Percentiles rank a stretch among this genome's conserved stretches.
Conservation (phyloP, 2,329 filamentous ascomycete genomes). For the Exophiala lecanii-corni region DNA sequence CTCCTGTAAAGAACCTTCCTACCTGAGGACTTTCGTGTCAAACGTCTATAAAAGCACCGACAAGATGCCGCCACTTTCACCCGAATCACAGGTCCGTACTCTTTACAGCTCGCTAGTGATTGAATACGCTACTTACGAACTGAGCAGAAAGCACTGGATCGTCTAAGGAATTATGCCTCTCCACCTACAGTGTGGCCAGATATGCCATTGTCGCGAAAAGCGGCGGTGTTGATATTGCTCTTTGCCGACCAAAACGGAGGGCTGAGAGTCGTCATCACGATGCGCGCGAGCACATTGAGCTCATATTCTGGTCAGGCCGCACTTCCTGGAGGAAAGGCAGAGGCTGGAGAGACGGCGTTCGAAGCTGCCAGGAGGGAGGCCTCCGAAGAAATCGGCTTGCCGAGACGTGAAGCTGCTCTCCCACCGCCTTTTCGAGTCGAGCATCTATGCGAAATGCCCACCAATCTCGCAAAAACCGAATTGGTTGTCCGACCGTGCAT, state of each 20-base stretch:
- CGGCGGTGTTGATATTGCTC: constrained; percentile 81
- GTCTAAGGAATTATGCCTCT: constrained; percentile 53
- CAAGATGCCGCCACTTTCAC: constrained; percentile 22
- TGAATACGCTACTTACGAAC: background rate
- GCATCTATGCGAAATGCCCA: constrained; percentile 79
- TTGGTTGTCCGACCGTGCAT: constrained; percentile 72
- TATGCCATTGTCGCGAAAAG: constrained; percentile 61
- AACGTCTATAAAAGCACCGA: constrained; percentile 4
- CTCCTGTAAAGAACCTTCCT: background rate
- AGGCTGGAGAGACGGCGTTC: constrained; percentile 53
- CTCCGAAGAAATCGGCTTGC: constrained; percentile 87
- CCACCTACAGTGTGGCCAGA: constrained; percentile 54
- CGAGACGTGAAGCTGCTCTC: constrained; percentile 55
- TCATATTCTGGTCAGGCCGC: constrained; percentile 79
- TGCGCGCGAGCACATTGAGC: constrained; percentile 55
- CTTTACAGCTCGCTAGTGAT: background rate
- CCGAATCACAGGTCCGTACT: constrained; percentile 19
- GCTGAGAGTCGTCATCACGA: constrained; percentile 62
- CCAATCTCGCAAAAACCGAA: constrained; percentile 67
- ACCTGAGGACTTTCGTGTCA: constrained; percentile 9
- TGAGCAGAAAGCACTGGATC: constrained; percentile 48
- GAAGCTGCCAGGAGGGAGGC: constrained; percentile 86
- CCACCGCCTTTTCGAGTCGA: constrained; percentile 78
- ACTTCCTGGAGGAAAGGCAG: constrained; percentile 72
- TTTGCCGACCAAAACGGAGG: constrained; percentile 81